These are phyloP conservation scores for Candolleomyces efflorescens DNA, from an alignment of 768 basidiomycete genomes.

Conservation along the genomic window DNA sequence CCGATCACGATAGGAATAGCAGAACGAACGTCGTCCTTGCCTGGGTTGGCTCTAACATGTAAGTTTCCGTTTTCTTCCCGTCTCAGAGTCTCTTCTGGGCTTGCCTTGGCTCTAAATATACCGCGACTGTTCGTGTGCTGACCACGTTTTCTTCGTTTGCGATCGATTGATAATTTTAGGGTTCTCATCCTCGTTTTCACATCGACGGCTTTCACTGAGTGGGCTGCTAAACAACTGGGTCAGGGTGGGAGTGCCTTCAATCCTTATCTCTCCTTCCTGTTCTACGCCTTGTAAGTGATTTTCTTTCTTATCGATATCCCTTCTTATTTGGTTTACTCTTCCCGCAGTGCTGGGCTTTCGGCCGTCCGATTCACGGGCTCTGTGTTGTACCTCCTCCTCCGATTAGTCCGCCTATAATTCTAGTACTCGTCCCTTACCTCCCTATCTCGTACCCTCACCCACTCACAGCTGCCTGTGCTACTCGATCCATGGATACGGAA, in stretches of 20 bases:
- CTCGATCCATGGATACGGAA: too few species aligned
- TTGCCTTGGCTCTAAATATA: too few species aligned
- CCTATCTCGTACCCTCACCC: not conserved
- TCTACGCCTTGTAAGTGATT: constrained; percentile 48
- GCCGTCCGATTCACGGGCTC: constrained; percentile 81
- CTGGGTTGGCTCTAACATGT: constrained; percentile 87
- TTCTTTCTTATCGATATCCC: constrained; percentile 1
- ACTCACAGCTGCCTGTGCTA: too few species aligned
- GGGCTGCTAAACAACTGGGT: constrained; percentile 59
- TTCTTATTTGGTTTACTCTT: not conserved
- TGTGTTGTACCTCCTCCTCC: constrained; percentile 71
- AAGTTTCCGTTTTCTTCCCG: constrained; percentile 22
- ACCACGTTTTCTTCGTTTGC: constrained; percentile 11
- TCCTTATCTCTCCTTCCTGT: constrained; percentile 84
- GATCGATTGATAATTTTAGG: constrained; percentile 29
- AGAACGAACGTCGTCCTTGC: constrained; percentile 81
- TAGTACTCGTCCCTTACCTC: not conserved
- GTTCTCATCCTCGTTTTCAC: constrained; percentile 73
- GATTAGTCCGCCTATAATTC: constrained; percentile 55
- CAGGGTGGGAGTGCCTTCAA: constrained; percentile 68
- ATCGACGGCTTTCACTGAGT: constrained; percentile 68
- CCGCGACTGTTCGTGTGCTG: too few species aligned
- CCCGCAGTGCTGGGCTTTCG: constrained; percentile 66
- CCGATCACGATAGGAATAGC: constrained; percentile 81
- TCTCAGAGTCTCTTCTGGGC: not conserved